Evolutionary conservation across 2,329 filamentous ascomycete species (phyloP).

Genomic region (Tolypocladium sp.): DNA sequence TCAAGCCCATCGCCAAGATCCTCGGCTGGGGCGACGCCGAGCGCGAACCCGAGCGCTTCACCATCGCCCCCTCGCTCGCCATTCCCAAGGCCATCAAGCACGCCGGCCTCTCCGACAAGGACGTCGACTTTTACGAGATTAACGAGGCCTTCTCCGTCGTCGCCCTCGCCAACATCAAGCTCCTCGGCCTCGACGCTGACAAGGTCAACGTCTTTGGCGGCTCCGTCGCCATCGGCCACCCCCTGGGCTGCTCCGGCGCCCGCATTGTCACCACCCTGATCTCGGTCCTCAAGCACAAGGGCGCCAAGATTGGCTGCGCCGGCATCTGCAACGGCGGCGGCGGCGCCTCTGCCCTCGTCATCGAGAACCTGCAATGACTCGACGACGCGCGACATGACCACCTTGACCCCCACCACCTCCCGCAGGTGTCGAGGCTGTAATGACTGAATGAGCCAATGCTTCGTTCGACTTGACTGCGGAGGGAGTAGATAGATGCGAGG

Average conservation of each 20-base stretch:
- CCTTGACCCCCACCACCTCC: conserved; percentile 17
- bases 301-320: conserved; percentile 85
- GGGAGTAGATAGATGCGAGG: not conserved
- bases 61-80: conserved; percentile 82
- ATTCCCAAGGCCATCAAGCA: conserved; percentile 98
- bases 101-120: conserved; percentile 67
- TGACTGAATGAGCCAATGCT: conserved; percentile 1
- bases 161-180: conserved; percentile 90
- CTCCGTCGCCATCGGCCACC: conserved; percentile 91
- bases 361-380: conserved; percentile 62
- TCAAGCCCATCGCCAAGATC: conserved; percentile 93
- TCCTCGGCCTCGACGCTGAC: conserved; percentile 67
- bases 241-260: conserved; percentile 86
- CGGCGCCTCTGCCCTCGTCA: conserved; percentile 85
- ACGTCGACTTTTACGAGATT: conserved; percentile 94
- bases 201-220: conserved; percentile 95
- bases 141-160: conserved; percentile 99
- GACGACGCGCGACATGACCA: conserved; percentile 13
- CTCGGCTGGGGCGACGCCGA: conserved; percentile 95
- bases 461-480: not conserved
- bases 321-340: conserved; percentile 98
- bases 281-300: conserved; percentile 81
- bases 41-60: conserved; percentile 89
- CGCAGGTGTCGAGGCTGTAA: conserved; percentile 6
- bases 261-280: conserved; percentile 87